phyloP scores from a whole-genome alignment of 75 land plant species.

The Larix kaempferi region DNA sequence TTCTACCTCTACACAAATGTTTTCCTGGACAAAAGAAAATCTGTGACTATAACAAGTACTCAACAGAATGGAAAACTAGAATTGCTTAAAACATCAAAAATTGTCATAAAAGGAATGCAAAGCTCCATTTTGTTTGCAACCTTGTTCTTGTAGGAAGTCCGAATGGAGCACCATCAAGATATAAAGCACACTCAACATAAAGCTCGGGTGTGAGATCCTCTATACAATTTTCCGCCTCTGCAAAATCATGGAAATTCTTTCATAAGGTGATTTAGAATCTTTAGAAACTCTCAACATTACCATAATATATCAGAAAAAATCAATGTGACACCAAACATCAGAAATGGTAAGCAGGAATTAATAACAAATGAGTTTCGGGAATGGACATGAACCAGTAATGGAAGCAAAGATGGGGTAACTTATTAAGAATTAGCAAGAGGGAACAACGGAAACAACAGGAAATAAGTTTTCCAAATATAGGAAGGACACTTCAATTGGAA shows the following conservation, averaged over 20 bases:
- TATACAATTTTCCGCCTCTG: constrained; percentile 2
- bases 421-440: no score
- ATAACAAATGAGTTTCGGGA: no score
- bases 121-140: constrained; percentile 20
- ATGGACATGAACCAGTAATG: no score
- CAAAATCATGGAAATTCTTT: neutral
- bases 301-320: no score
- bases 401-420: no score
- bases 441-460: no score
- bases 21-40: neutral
- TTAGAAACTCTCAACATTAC: neutral
- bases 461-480: no score
- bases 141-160: constrained; percentile 89
- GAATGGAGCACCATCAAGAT: constrained; percentile 89
- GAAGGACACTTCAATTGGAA: no score
- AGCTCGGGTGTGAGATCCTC: constrained; percentile 58
- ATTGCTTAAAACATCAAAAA: neutral
- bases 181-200: constrained; percentile 82
- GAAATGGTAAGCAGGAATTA: no score
- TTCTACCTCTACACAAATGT: neutral
- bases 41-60: neutral
- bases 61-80: neutral
- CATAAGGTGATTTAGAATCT: neutral
- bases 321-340: no score
- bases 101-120: neutral